A percentile compares a stretch with the other conserved stretches of the same genome.
Conservation (phyloP, 1,139 yeast genomes). For the Saccharomyces pastorianus region DNA sequence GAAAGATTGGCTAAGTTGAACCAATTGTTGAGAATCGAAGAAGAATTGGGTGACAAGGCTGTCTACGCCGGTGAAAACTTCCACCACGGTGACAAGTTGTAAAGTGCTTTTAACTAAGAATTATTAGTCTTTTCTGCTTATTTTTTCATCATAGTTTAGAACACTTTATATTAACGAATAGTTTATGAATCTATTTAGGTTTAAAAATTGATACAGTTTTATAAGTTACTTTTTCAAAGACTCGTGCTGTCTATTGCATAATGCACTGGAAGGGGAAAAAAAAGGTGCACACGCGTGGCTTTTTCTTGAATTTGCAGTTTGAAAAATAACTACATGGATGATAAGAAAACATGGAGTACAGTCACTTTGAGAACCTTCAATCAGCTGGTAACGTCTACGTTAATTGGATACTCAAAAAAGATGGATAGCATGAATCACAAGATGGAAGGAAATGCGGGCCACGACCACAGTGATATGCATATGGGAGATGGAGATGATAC, state of each 20-base stretch:
- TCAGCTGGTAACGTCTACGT: neutral
- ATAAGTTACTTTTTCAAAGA: neutral
- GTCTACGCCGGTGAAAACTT: constrained; percentile 86
- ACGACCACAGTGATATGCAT: constrained; percentile 23
- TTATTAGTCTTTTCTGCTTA: constrained; percentile 1
- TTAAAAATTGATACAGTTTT: constrained; percentile 17
- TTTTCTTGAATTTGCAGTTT: neutral
- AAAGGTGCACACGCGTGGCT: neutral
- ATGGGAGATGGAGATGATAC: constrained; percentile 20
- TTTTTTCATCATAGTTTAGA: constrained; percentile 7
- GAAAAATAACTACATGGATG: neutral
- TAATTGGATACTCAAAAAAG: neutral
- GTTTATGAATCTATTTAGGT: constrained; percentile 22
- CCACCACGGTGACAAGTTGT: constrained; percentile 42
- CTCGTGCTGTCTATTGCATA: neutral
- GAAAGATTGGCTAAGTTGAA: constrained; percentile 97
- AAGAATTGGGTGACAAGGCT: constrained; percentile 93
- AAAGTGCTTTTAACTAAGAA: constrained; percentile 11
- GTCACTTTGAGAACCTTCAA: neutral
- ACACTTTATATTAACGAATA: constrained; percentile 16
- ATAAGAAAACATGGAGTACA: neutral
- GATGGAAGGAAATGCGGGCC: neutral
- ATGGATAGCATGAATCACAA: constrained; percentile 32
- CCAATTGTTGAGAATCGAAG: constrained; percentile 96
- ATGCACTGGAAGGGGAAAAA: neutral